Evolutionary conservation across 768 basidiomycete genomes (phyloP).

Genomic region (Phaeotremella skinneri): DNA sequence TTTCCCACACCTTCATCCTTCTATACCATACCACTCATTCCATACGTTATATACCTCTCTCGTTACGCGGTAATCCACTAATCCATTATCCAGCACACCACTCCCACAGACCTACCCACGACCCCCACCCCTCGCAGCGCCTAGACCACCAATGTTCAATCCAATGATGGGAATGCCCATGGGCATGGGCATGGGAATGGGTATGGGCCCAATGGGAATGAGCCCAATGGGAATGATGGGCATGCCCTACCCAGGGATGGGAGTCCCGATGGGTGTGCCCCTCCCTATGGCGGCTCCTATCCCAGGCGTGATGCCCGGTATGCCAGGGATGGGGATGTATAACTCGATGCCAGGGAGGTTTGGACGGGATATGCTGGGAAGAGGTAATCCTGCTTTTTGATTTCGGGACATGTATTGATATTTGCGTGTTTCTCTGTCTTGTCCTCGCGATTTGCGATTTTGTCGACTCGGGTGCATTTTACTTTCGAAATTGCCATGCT

Average conservation of each 20-base stretch:
- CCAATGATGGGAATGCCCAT: slow-evolving; percentile 20
- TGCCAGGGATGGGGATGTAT: slow-evolving; percentile 41
- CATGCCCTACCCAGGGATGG: slow-evolving; percentile 27
- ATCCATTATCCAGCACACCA: neutral
- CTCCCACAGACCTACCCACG: slow-evolving; percentile 15
- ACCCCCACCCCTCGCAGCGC: slow-evolving; percentile 19
- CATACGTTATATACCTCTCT: neutral
- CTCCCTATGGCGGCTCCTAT: slow-evolving; percentile 35
- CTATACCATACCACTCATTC: neutral
- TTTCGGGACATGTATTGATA: neutral
- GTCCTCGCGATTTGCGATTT: neutral
- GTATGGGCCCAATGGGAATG: slow-evolving; percentile 16
- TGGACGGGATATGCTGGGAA: slow-evolving; percentile 44
- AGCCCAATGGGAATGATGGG: slow-evolving; percentile 5
- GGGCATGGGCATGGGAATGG: slow-evolving; percentile 17
- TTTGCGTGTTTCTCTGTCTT: neutral
- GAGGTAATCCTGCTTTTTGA: slow-evolving; percentile 29
- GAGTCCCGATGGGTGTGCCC: slow-evolving; percentile 21
- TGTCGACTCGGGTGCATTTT: neutral
- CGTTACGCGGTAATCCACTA: slow-evolving; percentile 8
- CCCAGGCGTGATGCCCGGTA: slow-evolving; percentile 44
- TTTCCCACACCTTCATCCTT: neutral
- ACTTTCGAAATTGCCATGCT: too few relatives aligned
- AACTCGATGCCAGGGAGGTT: slow-evolving; percentile 45
- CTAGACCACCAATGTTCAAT: slow-evolving; percentile 27